Percentiles rank a stretch among this genome's conserved stretches.
Conservation (phyloP, 768 basidiomycete genomes). For the Lentinula aciculospora region DNA sequence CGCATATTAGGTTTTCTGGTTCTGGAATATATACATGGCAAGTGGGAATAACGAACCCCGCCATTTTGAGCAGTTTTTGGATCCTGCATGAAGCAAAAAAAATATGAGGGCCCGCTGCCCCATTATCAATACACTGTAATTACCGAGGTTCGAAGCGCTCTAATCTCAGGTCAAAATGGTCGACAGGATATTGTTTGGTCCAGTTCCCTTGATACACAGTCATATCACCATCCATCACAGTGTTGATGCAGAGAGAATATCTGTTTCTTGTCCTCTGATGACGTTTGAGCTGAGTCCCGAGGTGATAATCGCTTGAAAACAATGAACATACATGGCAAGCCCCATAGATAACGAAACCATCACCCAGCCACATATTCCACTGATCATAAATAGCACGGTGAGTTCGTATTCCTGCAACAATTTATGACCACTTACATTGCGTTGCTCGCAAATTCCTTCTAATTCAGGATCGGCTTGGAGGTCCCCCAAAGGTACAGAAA, state of each 20-base stretch:
- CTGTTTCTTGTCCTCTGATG: constrained; percentile 21
- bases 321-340: constrained; percentile 5
- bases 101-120: background rate
- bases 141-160: constrained; percentile 31
- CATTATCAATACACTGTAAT: background rate
- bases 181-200: constrained; percentile 23
- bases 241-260: constrained; percentile 21
- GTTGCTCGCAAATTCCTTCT: constrained; percentile 17
- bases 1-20: constrained; percentile 45
- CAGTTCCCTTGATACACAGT: constrained; percentile 23
- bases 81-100: constrained; percentile 18
- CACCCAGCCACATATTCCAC: constrained; percentile 31
- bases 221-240: constrained; percentile 16
- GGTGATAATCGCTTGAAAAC: background rate
- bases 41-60: constrained; percentile 22
- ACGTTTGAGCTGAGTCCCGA: background rate
- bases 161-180: constrained; percentile 27
- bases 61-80: constrained; percentile 27
- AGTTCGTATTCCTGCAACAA: background rate
- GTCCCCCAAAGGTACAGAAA: constrained; percentile 23
- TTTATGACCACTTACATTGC: constrained; percentile 22
- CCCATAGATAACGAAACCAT: constrained; percentile 19
- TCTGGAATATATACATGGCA: constrained; percentile 22
- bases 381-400: constrained; percentile 11
- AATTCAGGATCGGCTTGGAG: constrained; percentile 29